A percentile compares a stretch with the other conserved stretches of the same genome.
phyloP scores from a whole-genome alignment of 441 rosid species.

The Gossypium gossypioides region DNA sequence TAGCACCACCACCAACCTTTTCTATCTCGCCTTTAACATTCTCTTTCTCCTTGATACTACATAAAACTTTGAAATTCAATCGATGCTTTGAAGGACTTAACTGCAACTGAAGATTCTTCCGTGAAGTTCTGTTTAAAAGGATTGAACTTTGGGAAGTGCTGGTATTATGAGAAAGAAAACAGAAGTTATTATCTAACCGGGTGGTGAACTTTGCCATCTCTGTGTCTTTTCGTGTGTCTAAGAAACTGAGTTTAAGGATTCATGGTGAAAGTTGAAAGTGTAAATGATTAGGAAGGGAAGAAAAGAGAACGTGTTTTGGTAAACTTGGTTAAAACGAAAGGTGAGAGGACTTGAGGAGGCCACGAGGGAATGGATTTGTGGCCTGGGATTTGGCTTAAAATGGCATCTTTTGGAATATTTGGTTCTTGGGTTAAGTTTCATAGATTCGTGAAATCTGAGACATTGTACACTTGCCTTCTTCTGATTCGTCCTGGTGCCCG shows the following conservation, averaged over 20 bases:
- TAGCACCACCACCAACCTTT: constrained; percentile 15
- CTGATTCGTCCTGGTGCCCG: background rate
- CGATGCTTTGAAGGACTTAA: constrained; percentile 12
- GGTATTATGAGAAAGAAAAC: constrained; percentile 26
- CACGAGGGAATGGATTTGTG: constrained; percentile 26
- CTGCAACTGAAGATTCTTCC: constrained; percentile 12
- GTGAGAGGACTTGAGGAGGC: background rate
- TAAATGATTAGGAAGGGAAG: background rate
- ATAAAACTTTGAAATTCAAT: constrained; percentile 37
- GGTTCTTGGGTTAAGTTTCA: background rate
- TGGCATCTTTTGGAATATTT: constrained; percentile 4
- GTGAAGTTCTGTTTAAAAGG: constrained; percentile 15
- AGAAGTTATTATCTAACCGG: constrained; percentile 28
- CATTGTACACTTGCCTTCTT: background rate
- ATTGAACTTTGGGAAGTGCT: constrained; percentile 20
- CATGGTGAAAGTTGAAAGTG: background rate
- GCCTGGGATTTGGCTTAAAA: constrained; percentile 19
- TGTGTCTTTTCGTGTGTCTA: background rate
- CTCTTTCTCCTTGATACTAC: constrained; percentile 50
- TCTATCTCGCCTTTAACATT: constrained; percentile 34
- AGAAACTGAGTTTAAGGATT: background rate
- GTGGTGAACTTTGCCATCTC: constrained; percentile 44
- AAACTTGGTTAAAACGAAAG: background rate
- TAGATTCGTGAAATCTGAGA: background rate
- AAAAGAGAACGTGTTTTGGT: constrained; percentile 6